Percentiles rank a stretch among this genome's conserved stretches.
phyloP scores from a whole-genome alignment of 2,329 filamentous ascomycete species.

The Fusarium pseudonygamai region DNA sequence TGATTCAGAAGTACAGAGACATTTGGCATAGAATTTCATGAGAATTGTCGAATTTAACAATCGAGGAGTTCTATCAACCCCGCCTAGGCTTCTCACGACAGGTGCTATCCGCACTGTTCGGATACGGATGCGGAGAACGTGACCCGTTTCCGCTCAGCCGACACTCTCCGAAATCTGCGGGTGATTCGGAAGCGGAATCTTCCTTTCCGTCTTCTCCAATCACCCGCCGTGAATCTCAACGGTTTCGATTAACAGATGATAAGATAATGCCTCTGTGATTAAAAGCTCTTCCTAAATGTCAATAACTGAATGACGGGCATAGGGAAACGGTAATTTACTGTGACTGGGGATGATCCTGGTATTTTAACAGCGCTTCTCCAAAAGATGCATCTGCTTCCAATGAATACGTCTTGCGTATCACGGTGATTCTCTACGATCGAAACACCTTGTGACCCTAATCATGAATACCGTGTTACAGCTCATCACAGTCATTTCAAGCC shows the following conservation, averaged over 20 bases:
- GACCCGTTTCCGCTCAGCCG: neutral
- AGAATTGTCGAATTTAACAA: neutral
- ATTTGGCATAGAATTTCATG: too few relatives aligned
- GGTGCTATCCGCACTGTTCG: neutral
- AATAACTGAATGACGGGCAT: neutral
- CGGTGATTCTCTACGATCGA: neutral
- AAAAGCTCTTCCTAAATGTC: fast-evolving
- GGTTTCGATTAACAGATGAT: neutral
- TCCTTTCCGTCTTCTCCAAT: neutral
- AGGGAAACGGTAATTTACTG: neutral
- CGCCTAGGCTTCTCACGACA: neutral
- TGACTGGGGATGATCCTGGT: neutral
- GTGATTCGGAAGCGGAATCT: neutral
- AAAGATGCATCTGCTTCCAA: neutral
- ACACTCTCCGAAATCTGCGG: neutral
- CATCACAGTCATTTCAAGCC: neutral
- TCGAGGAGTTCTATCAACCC: fast-evolving
- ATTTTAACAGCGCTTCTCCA: neutral
- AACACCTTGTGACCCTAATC: too few relatives aligned
- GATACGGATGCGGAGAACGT: neutral
- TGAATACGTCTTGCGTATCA: fast-evolving
- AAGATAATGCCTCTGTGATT: neutral
- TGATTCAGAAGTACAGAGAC: neutral
- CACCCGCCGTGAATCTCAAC: neutral
- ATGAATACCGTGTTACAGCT: fast-evolving